Base-by-base conservation (phyloP, 2,329 filamentous ascomycete genomes). In the Penicillium aurantiogriseum region DNA sequence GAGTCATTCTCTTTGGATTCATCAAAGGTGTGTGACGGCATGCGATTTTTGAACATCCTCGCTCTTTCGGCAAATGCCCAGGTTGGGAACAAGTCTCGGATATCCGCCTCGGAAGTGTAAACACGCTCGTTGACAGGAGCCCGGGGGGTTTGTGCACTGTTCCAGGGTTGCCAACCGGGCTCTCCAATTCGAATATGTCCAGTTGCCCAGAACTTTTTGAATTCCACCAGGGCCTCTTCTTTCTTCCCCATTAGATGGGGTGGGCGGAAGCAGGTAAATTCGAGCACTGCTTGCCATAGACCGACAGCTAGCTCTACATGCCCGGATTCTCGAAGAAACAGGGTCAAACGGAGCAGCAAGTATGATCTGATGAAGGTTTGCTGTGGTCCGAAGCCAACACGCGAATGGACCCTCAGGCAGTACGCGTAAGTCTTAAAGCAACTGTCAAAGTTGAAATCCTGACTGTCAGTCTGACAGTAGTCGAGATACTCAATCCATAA, bases 191-290 rank as follows among this genome's bases (percentile, higher is more conserved):
- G 84, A 0, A 89, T 79, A 0, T 85, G 81, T 69, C 97, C 93
- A 56, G 86, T 90, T 58, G 96, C 91, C 94, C 94, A 97, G 62
- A 94, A 96, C 2, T 87, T 81, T 47, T 83, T 78, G 60, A 96
- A 89, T 0, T 67, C 62, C n/a, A 64, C 44, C 29, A 75, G 15
- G 60, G 62, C 48, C 49, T 62, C 33, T 21, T 63, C 35, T 23
- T 63, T 44, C 23, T 43, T 5, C 9, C 56, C 61, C 59, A 54
- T 69, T 31, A 75, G 50, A 5, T 69, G 54, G 4, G 65, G 51
- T 3, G 89, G 86, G 3, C 79, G 79, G 46, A 85, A 85, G 58
- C 91, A 83, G 19, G 84, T 85, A 51, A 88, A 79, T 68, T 97
- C 93, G 0, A 97, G 74, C 1, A 89, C 67, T 6, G 86, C 89